Percentiles rank a stretch among this genome's conserved stretches.
These are phyloP conservation scores for Phellopilus nigrolimitatus DNA, from an alignment of 1,284 basidiomycete species.

Conservation along the genomic window DNA sequence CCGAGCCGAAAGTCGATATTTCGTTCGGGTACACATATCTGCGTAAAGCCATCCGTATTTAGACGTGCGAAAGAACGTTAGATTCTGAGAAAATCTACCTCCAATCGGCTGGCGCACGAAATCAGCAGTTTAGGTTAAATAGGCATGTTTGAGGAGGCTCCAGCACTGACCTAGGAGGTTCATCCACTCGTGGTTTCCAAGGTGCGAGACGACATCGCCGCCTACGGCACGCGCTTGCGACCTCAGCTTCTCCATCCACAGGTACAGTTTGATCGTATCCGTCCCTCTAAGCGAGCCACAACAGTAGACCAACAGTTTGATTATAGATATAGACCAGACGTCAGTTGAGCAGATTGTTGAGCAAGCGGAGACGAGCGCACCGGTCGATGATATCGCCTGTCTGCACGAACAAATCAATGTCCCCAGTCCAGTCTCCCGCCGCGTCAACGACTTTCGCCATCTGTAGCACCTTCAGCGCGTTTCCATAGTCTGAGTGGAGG, in stretches of 20 bases:
- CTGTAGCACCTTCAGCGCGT: constrained; percentile 68
- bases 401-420: constrained; percentile 81
- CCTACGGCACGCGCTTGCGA: constrained; percentile 64
- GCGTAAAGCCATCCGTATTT: too few species aligned
- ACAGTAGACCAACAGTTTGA: too few species aligned
- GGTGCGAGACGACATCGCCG: constrained; percentile 67
- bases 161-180: constrained; percentile 66
- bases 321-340: too few species aligned
- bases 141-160: neutral
- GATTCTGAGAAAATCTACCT: constrained; percentile 40
- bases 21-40: constrained; percentile 83
- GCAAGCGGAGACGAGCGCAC: too few species aligned
- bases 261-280: constrained; percentile 80
- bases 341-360: too few species aligned
- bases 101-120: constrained; percentile 63
- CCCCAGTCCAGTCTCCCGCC: constrained; percentile 71
- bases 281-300: constrained; percentile 53
- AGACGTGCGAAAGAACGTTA: too few species aligned
- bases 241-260: constrained; percentile 79
- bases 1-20: constrained; percentile 75
- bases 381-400: constrained; percentile 93
- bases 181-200: constrained; percentile 94
- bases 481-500: constrained; percentile 71
- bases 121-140: constrained; percentile 16
- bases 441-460: constrained; percentile 72